Evolutionary conservation across 2,329 filamentous ascomycete species (phyloP).

Genomic region (Chaetoscypha palmicola): DNA sequence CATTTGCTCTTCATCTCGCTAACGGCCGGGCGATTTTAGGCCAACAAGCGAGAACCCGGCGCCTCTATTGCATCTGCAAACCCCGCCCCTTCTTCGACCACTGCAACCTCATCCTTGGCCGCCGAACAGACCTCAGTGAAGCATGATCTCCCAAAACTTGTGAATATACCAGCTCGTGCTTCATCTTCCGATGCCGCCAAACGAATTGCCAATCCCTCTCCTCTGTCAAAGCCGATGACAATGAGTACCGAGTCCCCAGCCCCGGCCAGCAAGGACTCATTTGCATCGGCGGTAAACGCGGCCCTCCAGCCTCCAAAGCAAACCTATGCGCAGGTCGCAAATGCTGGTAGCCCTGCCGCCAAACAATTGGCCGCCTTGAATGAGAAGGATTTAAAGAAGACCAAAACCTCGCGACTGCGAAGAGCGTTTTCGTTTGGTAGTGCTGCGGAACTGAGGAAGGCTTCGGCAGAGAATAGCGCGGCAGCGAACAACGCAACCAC

Average conservation of each 20-base stretch:
- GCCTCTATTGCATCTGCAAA: slow-evolving; percentile 32
- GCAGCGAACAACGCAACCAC: slow-evolving; percentile 28
- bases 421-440: slow-evolving; percentile 96
- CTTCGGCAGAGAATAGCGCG: slow-evolving; percentile 55
- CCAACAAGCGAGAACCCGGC: slow-evolving; percentile 51
- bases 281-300: slow-evolving; percentile 32
- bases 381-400: slow-evolving; percentile 72
- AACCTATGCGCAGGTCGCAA: slow-evolving; percentile 29
- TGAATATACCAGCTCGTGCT: slow-evolving; percentile 53
- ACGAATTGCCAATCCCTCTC: slow-evolving; percentile 60
- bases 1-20: slow-evolving; percentile 20
- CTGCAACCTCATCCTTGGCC: slow-evolving; percentile 18
- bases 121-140: slow-evolving; percentile 41
- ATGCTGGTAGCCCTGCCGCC: slow-evolving; percentile 54
- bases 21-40: slow-evolving; percentile 46
- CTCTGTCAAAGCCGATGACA: slow-evolving; percentile 63
- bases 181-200: slow-evolving; percentile 56
- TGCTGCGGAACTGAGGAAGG: slow-evolving; percentile 79
- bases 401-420: slow-evolving; percentile 78
- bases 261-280: slow-evolving; percentile 36
- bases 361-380: slow-evolving; percentile 83
- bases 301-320: slow-evolving; percentile 29
- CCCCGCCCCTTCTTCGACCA: slow-evolving; percentile 39
- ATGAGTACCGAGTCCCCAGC: slow-evolving; percentile 48
- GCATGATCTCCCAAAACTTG: slow-evolving; percentile 47